Evolutionary conservation across 495 filamentous ascomycete genomes (phyloP).

Genomic region (Trichodelitschia bisporula): DNA sequence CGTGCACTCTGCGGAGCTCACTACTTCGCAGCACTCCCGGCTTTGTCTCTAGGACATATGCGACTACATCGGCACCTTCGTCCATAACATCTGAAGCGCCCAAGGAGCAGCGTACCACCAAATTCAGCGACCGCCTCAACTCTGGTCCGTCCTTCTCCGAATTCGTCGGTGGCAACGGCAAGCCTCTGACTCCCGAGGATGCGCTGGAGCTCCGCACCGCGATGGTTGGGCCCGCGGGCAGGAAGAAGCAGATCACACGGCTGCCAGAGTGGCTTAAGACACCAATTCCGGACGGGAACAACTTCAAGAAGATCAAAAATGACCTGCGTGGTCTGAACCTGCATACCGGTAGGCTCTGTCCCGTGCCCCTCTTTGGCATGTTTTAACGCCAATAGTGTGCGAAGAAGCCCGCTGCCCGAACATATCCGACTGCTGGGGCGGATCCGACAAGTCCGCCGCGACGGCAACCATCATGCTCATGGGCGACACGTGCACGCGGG

Average conservation of each 20-base stretch:
- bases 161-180: constrained; percentile 32
- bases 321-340: constrained; percentile 75
- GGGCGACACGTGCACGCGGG: constrained; percentile 94
- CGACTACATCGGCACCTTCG: no score
- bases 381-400: constrained; percentile 31
- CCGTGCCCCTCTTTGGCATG: not conserved
- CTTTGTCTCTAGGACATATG: no score
- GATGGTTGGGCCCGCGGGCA: constrained; percentile 57
- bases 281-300: constrained; percentile 60
- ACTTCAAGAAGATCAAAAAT: constrained; percentile 81
- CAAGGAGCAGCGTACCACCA: no score
- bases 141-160: constrained; percentile 65
- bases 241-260: constrained; percentile 68
- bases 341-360: constrained; percentile 29
- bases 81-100: no score
- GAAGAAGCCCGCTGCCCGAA: constrained; percentile 96
- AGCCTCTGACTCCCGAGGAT: constrained; percentile 30
- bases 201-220: constrained; percentile 43
- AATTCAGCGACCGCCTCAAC: constrained; percentile 66
- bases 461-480: constrained; percentile 99
- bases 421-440: constrained; percentile 95
- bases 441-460: constrained; percentile 60
- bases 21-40: no score
- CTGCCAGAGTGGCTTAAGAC: constrained; percentile 87
- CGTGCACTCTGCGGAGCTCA: no score